Base-by-base conservation (phyloP, 2,329 filamentous ascomycete genomes). In the Neofusicoccum sp. region DNA sequence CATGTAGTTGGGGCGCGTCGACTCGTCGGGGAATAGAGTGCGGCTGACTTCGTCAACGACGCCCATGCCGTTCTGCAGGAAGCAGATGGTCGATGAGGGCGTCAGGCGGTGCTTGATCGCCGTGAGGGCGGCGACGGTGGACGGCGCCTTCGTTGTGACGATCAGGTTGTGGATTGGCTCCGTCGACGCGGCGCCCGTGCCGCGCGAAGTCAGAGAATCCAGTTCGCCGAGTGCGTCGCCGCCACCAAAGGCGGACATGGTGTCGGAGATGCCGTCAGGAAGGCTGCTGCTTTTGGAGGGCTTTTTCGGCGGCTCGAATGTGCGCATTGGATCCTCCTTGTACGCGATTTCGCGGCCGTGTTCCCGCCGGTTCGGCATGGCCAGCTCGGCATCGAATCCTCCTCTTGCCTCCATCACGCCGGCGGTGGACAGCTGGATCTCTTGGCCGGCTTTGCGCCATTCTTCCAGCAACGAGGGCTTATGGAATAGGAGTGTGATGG, bases 11-110 rank as follows among this genome's bases (percentile, higher is more conserved):
- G 95, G 95, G 31, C 90, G 84, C 0, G 78, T 80, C 0, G 77
- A 73, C 0, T 85, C 81, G 65, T 93, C 84, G 0, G 85, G 83
- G 68, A 97, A 97, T 33, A 96, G 75, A 9, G 83, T 76, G 37
- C 83, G 77, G 69, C 92, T 92, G 44, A 97, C 83, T 54, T 88
- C 84, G 54, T 98, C 93, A n/a, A 92, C 81, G 1, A 92, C 80
- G 0, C 95, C 94, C 76, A 98, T 85, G 1, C 93, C 92, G 66
- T 94, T 91, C 63, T 92, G 89, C 62, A 96, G 75, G 62, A 96
- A 84, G 64, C 90, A 87, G 6, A 97, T 84, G 0, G 91, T 90
- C 1, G 89, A 92, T 33, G 86, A 79, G 2, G 84, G 79, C 47
- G 85, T 82, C n/a, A 96, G 78, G 8, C 91, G 85, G 66, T 87